Conservation (phyloP, 108 stramenopile genomes). For the Pseudonitzschia multistriata region DNA sequence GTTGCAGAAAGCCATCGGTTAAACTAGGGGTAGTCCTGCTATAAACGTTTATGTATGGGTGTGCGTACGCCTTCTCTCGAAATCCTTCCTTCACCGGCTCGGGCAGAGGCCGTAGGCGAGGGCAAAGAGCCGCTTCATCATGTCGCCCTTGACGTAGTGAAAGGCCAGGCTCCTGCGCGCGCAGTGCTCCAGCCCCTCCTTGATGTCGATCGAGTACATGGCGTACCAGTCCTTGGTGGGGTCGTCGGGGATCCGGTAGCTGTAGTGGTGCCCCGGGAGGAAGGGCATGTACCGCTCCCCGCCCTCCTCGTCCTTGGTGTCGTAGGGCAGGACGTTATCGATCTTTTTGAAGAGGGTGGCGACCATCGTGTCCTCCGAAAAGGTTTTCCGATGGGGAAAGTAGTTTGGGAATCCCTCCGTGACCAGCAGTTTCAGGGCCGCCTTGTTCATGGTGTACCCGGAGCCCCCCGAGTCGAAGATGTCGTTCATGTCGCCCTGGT, state of each 20-base stretch:
- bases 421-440: constrained; percentile 77
- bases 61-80: too few species aligned
- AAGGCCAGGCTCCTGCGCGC: constrained; percentile 85
- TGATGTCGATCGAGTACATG: constrained; percentile 84
- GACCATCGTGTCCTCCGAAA: constrained; percentile 81
- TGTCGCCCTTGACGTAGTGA: constrained; percentile 86
- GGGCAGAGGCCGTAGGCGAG: constrained; percentile 72
- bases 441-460: constrained; percentile 93
- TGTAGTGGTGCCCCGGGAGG: constrained; percentile 87
- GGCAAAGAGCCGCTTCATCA: constrained; percentile 75
- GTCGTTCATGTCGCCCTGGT: constrained; percentile 63
- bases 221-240: constrained; percentile 82
- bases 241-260: constrained; percentile 41
- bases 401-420: constrained; percentile 70
- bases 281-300: constrained; percentile 96
- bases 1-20: too few species aligned
- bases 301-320: constrained; percentile 88
- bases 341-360: constrained; percentile 70
- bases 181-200: constrained; percentile 88
- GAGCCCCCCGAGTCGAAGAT: constrained; percentile 95
- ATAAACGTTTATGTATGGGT: too few species aligned
- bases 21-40: too few species aligned
- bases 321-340: constrained; percentile 66
- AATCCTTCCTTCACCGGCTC: too few species aligned
- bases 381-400: constrained; percentile 77